phyloP scores from a whole-genome alignment of 2,329 filamentous ascomycete genomes.

The Alternaria conjuncta region DNA sequence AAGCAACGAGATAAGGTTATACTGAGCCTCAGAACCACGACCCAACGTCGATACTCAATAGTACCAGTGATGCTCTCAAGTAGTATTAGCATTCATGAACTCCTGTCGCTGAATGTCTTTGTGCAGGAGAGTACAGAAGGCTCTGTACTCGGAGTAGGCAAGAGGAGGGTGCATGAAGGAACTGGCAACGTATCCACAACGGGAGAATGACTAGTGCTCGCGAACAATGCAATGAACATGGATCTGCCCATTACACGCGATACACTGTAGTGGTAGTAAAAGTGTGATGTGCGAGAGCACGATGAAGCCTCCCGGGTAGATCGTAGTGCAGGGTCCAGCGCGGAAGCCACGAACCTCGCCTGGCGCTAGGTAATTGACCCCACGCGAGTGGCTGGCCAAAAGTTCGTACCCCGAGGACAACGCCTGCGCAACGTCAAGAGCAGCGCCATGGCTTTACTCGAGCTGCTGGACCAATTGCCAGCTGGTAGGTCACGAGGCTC shows the following conservation, averaged over 20 bases:
- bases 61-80: neutral
- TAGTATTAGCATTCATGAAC: neutral
- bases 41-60: neutral
- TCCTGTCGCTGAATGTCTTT: neutral
- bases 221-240: neutral
- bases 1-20: fast-evolving
- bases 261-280: neutral
- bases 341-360: constrained; percentile 13
- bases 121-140: neutral
- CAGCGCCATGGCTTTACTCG: constrained; percentile 21
- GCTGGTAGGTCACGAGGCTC: constrained; percentile 13
- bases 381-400: constrained; percentile 26
- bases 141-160: neutral
- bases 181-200: neutral
- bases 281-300: neutral
- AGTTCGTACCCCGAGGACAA: constrained; percentile 13
- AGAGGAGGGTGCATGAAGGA: neutral
- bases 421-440: constrained; percentile 3
- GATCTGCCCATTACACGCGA: neutral
- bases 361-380: constrained; percentile 12
- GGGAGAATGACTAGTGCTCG: neutral
- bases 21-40: neutral
- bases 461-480: constrained; percentile 20
- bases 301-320: neutral
- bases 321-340: neutral